Evolutionary conservation across 1,284 basidiomycete genomes (phyloP), one percentile per base, ranked within the genome.

Genomic region (Anthracocystis setariae): DNA sequence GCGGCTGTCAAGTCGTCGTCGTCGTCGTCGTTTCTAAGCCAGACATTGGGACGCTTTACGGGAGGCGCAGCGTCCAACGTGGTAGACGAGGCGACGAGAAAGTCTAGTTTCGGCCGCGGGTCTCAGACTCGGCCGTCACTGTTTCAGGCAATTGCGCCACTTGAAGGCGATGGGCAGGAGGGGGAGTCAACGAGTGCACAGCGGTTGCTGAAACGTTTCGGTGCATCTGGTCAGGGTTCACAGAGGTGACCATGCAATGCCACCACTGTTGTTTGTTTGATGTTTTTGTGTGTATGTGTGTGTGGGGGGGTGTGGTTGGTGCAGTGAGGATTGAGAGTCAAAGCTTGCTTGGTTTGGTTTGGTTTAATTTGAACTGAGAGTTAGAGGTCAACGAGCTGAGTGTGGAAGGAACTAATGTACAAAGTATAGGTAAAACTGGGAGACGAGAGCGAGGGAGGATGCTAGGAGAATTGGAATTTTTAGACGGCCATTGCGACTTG

Each of bases 21-120:
- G 39, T 63, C 53, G 54, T 51, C 63, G 7, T 62, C 59, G 23
- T 72, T 72, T 47, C 49, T 72, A n/a, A 72, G 63, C 46, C 69
- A 72, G 69, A 72, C 69, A 17, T 29, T 72, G 21, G 69, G 69
- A n/a, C 42, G 69, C 18, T 60, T 72, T 38, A 60, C 64, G 8
- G 64, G 69, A 21, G 62, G 58, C 1, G 58, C 68, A 8, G 54
- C 46, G 23, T 47, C 55, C 12, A 44, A 54, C 20, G 46, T 54
- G 0, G 48, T 52, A 23, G 55, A 33, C 10, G 29, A 32, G 5
- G 53, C 32, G 17, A 40, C 38, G 15, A 39, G 50, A n/a, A 32
- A 47, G 18, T 35, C 35, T 40, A 38, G 40, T 25, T 44, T 21
- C 3, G 57, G 57, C 3, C 25, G 64, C 13, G 48, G 35, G 17